Percentiles rank a stretch among this genome's conserved stretches.
These are phyloP conservation scores for Potentilla sterilis DNA, from an alignment of 306 rosid species.

Conservation along the genomic window DNA sequence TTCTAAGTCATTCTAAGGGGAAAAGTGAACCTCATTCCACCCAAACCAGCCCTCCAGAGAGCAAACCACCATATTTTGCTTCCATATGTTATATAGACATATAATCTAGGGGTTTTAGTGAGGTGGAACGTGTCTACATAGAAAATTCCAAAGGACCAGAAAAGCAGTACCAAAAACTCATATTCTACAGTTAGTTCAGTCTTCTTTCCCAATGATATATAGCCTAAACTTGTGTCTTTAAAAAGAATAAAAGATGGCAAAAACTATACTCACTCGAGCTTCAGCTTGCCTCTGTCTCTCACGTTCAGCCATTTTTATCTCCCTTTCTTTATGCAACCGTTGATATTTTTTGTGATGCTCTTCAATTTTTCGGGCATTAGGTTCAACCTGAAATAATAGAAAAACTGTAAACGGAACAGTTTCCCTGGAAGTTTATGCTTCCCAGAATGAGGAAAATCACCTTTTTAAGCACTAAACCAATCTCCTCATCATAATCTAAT, in stretches of 20 bases:
- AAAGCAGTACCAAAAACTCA: neutral
- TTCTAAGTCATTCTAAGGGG: neutral
- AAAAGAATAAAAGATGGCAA: neutral
- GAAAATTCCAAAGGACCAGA: neutral
- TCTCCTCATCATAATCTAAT: conserved; percentile 79
- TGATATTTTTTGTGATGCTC: conserved; percentile 73
- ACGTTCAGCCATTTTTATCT: conserved; percentile 45
- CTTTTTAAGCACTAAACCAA: conserved; percentile 57
- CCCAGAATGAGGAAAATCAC: conserved; percentile 30
- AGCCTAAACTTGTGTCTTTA: neutral
- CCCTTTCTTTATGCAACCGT: conserved; percentile 54
- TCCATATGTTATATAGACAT: neutral
- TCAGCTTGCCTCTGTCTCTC: conserved; percentile 49
- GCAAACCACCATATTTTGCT: neutral
- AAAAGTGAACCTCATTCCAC: neutral
- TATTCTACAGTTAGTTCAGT: neutral
- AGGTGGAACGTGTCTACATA: neutral
- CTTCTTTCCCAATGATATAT: neutral
- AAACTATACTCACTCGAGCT: conserved; percentile 46
- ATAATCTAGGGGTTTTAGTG: neutral
- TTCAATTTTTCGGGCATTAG: conserved; percentile 69
- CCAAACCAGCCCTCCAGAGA: neutral
- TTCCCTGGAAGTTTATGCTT: conserved; percentile 11
- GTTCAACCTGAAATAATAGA: conserved; percentile 57
- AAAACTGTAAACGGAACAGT: conserved; percentile 16